Evolutionary conservation across 1,284 basidiomycete species (phyloP).

Genomic region (Moniliophthora roreri): DNA sequence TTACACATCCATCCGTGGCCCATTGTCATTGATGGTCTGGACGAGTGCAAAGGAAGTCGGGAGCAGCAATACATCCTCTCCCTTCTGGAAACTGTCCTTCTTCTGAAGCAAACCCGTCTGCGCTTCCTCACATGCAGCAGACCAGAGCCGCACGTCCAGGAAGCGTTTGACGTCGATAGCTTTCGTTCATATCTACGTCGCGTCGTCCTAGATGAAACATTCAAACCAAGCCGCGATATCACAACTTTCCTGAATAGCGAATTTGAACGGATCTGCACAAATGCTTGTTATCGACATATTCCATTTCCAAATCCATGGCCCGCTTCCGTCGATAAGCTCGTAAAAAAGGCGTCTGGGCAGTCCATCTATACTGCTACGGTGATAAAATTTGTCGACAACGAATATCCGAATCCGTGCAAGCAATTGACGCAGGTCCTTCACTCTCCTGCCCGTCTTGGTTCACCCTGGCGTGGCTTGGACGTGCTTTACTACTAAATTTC

Average conservation of each 20-base stretch:
- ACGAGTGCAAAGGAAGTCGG: not conserved
- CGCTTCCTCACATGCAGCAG: conserved; percentile 25
- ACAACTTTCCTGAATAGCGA: not conserved
- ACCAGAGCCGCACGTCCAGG: conserved; percentile 24
- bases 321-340: conserved; percentile 16
- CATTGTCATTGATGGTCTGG: conserved; percentile 7
- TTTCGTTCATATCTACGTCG: not conserved
- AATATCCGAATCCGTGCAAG: conserved; percentile 20
- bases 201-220: not conserved
- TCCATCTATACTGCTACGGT: conserved; percentile 26
- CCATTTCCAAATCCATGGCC: conserved; percentile 19
- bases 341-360: conserved; percentile 22
- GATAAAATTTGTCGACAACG: conserved; percentile 23
- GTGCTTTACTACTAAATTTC: not conserved
- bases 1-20: too few relatives aligned
- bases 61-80: conserved; percentile 1
- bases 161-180: conserved; percentile 9
- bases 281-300: not conserved
- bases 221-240: not conserved
- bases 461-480: conserved; percentile 26
- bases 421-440: conserved; percentile 21
- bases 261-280: not conserved
- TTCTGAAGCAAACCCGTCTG: conserved; percentile 14
- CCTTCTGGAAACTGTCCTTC: not conserved
- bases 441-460: not conserved